Evolutionary conservation across 164 flowering plant species (phyloP).

Genomic region (Warburgia ugandensis): DNA sequence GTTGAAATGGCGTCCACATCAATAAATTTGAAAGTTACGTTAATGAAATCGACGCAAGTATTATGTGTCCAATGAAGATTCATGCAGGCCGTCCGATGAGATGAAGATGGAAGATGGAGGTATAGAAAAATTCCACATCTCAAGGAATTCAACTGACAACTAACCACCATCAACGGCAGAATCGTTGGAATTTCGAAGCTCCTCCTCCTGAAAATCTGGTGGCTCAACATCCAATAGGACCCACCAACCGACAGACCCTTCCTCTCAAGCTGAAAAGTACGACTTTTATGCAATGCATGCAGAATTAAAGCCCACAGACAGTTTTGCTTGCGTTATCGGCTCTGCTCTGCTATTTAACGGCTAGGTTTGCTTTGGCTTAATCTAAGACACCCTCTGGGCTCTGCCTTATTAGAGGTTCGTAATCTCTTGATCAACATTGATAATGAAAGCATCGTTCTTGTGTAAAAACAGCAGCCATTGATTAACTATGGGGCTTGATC

Average conservation of each 20-base stretch:
- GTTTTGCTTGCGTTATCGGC: background rate
- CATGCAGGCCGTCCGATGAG: background rate
- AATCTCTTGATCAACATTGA: too few species aligned
- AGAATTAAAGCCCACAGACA: background rate
- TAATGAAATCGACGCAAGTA: too few species aligned
- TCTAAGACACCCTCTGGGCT: too few species aligned
- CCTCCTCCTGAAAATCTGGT: background rate
- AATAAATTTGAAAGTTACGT: background rate
- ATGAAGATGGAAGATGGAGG: background rate
- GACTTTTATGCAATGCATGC: too few species aligned
- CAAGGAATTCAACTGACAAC: constrained; percentile 13
- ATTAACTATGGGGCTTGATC: too few species aligned
- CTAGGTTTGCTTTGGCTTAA: too few species aligned
- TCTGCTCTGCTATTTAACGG: too few species aligned
- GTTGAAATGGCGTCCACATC: background rate
- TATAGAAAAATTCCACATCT: background rate
- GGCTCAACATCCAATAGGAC: background rate
- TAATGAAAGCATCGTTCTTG: too few species aligned
- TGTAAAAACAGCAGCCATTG: too few species aligned
- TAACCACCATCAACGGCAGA: constrained; percentile 24
- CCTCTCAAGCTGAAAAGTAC: background rate
- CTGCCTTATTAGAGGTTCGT: too few species aligned
- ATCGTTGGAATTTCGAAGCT: constrained; percentile 9
- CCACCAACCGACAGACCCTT: constrained; percentile 4
- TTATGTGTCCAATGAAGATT: too few species aligned